Percentiles rank a stretch among this genome's conserved stretches.
Conservation (phyloP, 345 rosid genomes). For the Euclidium syriacum region DNA sequence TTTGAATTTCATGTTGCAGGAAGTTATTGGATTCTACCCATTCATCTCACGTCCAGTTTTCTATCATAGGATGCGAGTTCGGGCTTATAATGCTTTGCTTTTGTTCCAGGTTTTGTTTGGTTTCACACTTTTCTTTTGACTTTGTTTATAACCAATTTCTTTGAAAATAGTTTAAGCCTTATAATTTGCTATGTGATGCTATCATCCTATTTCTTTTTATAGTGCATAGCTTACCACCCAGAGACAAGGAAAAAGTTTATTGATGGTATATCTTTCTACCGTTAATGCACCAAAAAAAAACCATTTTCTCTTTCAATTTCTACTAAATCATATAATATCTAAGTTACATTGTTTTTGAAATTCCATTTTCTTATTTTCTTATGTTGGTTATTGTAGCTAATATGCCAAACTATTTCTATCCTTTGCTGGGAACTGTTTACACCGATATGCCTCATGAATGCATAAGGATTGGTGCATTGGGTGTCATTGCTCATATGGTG, state of each 20-base stretch:
- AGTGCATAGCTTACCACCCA: conserved; percentile 48
- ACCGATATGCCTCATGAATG: conserved; percentile 32
- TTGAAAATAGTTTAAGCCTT: not conserved
- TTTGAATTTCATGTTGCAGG: conserved; percentile 33
- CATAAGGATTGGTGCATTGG: conserved; percentile 49
- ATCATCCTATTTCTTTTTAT: not conserved
- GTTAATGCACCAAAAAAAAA: not conserved
- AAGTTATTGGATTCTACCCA: conserved; percentile 28
- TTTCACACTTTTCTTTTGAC: not conserved
- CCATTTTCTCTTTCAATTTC: not conserved
- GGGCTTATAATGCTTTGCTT: conserved; percentile 40
- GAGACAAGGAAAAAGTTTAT: conserved; percentile 38
- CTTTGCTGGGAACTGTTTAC: conserved; percentile 32
- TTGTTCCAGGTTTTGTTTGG: conserved; percentile 46
- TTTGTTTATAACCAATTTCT: not conserved
- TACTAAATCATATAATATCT: not conserved
- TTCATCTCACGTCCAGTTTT: conserved; percentile 3
- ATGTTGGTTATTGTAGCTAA: conserved; percentile 37
- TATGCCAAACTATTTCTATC: conserved; percentile 39
- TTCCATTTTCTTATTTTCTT: not conserved
- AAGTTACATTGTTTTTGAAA: not conserved
- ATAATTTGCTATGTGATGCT: not conserved
- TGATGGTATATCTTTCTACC: conserved; percentile 35
- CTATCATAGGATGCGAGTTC: not conserved
- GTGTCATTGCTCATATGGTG: conserved; percentile 48